Conservation (phyloP, 805 yeast genomes). For the Diddensiella caesifluorescens region DNA sequence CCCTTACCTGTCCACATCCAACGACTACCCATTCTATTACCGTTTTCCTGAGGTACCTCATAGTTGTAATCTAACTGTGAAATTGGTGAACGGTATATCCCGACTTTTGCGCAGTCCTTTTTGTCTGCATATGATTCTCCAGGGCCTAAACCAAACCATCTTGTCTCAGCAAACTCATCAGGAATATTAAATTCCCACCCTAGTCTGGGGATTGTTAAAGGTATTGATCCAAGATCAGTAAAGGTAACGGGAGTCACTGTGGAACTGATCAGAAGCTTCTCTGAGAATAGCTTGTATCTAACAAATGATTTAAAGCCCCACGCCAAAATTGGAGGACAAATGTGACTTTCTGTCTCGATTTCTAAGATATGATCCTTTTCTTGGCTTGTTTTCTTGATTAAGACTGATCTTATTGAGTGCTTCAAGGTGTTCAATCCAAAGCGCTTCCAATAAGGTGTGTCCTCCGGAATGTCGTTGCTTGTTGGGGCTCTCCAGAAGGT, state of each 20-base stretch:
- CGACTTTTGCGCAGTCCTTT: slow-evolving; percentile 28
- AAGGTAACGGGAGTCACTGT: slow-evolving; percentile 5
- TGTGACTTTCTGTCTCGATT: slow-evolving; percentile 21
- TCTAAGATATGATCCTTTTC: not conserved
- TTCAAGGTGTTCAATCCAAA: slow-evolving; percentile 18
- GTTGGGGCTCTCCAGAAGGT: slow-evolving; percentile 34
- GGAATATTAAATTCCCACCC: slow-evolving; percentile 32
- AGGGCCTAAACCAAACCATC: slow-evolving; percentile 36
- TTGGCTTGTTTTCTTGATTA: not conserved
- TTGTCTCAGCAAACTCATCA: slow-evolving; percentile 15
- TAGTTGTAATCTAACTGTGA: slow-evolving; percentile 26
- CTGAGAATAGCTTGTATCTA: slow-evolving; percentile 14
- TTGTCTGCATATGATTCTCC: slow-evolving; percentile 35
- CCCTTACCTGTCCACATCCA: slow-evolving; percentile 22
- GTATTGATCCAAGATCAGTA: slow-evolving; percentile 3
- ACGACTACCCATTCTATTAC: slow-evolving; percentile 32
- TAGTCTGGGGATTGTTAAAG: slow-evolving; percentile 31
- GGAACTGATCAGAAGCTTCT: slow-evolving; percentile 1
- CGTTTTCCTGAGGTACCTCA: slow-evolving; percentile 37
- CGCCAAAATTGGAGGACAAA: slow-evolving; percentile 27
- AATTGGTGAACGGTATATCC: slow-evolving; percentile 19
- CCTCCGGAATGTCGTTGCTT: slow-evolving; percentile 29
- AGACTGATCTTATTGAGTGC: slow-evolving; percentile 16
- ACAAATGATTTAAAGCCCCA: slow-evolving; percentile 26
- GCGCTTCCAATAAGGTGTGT: slow-evolving; percentile 29